Conservation (phyloP, 345 rosid genomes). For the Pseudoturritis turrita region DNA sequence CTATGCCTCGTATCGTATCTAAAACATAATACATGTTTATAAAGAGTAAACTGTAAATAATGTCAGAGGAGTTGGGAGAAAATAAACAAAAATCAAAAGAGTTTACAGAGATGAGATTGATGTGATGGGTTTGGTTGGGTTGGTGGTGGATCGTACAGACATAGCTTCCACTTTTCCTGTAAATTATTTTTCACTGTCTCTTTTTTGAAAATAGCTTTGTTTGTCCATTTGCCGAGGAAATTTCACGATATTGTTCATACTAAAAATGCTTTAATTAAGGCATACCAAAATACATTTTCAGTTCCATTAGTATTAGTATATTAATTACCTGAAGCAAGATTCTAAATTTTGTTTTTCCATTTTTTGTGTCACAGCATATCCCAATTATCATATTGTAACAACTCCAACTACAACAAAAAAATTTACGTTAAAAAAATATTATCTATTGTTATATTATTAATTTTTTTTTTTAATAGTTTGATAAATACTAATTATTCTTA, state of each 20-base stretch:
- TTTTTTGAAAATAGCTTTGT: neutral
- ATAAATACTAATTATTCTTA: no score
- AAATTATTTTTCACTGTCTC: neutral
- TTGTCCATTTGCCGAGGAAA: conserved; percentile 19
- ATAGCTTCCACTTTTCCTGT: conserved; percentile 18
- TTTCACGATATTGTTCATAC: neutral
- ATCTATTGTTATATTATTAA: no score
- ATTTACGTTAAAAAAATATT: no score
- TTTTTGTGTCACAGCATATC: no score
- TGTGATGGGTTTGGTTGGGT: conserved; percentile 28
- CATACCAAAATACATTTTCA: neutral
- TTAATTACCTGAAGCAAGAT: no score
- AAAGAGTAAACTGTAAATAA: neutral
- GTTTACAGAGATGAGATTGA: conserved; percentile 21
- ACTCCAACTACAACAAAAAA: no score
- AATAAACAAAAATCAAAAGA: conserved; percentile 6
- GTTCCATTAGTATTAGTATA: no score
- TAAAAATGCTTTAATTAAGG: neutral
- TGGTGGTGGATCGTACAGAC: conserved; percentile 17
- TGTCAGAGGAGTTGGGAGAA: neutral
- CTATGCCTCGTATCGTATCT: neutral
- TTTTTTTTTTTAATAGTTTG: no score
- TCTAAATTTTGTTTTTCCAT: no score
- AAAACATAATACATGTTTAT: neutral
- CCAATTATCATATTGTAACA: no score